Conservation (phyloP, 2,329 filamentous ascomycete species). For the Daldinia eschscholtzii region DNA sequence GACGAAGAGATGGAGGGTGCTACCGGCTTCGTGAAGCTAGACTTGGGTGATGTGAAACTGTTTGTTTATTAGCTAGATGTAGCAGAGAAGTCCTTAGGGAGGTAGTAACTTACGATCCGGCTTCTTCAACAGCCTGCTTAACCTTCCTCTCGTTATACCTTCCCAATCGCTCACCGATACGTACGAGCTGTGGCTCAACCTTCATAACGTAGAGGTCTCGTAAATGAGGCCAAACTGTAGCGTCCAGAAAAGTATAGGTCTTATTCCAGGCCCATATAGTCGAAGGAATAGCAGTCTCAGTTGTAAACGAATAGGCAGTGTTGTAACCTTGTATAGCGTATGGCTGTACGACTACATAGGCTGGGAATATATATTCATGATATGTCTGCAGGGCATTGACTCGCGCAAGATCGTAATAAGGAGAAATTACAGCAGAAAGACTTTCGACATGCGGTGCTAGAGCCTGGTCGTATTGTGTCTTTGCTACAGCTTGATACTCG, state of each 20-base stretch:
- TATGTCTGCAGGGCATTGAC: slow-evolving; percentile 76
- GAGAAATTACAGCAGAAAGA: slow-evolving; percentile 68
- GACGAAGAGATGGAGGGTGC: slow-evolving; percentile 49
- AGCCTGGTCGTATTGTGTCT: slow-evolving; percentile 75
- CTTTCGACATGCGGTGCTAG: slow-evolving; percentile 81
- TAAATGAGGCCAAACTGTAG: slow-evolving; percentile 83
- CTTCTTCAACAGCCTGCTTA: slow-evolving; percentile 54
- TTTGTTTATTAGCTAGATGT: slow-evolving; percentile 24
- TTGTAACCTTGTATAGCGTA: slow-evolving; percentile 78
- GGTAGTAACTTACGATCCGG: slow-evolving; percentile 48
- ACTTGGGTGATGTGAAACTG: slow-evolving; percentile 49
- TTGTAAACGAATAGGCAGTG: slow-evolving; percentile 74
- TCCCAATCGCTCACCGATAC: slow-evolving; percentile 90
- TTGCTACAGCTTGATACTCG: slow-evolving; percentile 71
- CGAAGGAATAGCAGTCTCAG: slow-evolving; percentile 78
- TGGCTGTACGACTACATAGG: slow-evolving; percentile 79
- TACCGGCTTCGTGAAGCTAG: slow-evolving; percentile 57
- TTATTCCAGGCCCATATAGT: slow-evolving; percentile 78
- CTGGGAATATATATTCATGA: slow-evolving; percentile 78
- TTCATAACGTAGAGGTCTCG: slow-evolving; percentile 87
- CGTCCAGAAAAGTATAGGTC: slow-evolving; percentile 77
- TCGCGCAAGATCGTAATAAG: slow-evolving; percentile 78
- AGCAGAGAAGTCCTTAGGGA: background rate
- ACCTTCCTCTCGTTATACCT: slow-evolving; percentile 70
- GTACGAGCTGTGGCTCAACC: slow-evolving; percentile 93